Evolutionary conservation across 1,139 yeast genomes (phyloP).

Genomic region (Pichia sp.): DNA sequence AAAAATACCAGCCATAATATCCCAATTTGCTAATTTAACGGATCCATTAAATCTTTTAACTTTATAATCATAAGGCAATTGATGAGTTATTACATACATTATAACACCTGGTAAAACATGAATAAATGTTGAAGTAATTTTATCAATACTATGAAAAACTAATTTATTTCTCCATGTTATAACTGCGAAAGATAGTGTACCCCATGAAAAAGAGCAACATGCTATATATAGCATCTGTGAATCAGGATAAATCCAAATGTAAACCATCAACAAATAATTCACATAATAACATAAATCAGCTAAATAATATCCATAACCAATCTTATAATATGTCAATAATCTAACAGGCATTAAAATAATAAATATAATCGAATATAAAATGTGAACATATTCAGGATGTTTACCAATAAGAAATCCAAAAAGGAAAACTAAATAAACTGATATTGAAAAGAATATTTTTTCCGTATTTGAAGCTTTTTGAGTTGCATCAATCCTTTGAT

Average conservation of each 20-base stretch:
- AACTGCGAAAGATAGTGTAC: conserved; percentile 89
- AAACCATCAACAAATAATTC: conserved; percentile 60
- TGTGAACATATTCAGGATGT: conserved; percentile 70
- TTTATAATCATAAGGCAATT: conserved; percentile 53
- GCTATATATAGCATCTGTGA: conserved; percentile 69
- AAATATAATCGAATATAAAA: conserved; percentile 62
- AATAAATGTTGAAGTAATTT: conserved; percentile 87
- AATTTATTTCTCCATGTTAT: conserved; percentile 94
- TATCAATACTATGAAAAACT: conserved; percentile 86
- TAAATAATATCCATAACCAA: conserved; percentile 74
- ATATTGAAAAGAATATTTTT: conserved; percentile 72
- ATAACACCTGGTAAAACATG: conserved; percentile 89
- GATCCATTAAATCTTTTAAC: conserved; percentile 74
- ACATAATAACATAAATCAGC: conserved; percentile 95
- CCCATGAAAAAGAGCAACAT: conserved; percentile 82
- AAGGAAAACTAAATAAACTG: conserved; percentile 61
- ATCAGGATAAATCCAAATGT: conserved; percentile 76
- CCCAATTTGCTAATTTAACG: conserved; percentile 59
- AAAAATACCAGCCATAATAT: conserved; percentile 61
- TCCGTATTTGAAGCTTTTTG: conserved; percentile 63
- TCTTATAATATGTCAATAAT: conserved; percentile 73
- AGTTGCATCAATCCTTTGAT: conserved; percentile 45
- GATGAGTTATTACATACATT: conserved; percentile 82
- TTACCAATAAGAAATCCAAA: conserved; percentile 76
- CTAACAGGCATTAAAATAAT: conserved; percentile 75